phyloP scores from a whole-genome alignment of 176 grass and related monocot genomes.

The Tillandsia fasciculata region DNA sequence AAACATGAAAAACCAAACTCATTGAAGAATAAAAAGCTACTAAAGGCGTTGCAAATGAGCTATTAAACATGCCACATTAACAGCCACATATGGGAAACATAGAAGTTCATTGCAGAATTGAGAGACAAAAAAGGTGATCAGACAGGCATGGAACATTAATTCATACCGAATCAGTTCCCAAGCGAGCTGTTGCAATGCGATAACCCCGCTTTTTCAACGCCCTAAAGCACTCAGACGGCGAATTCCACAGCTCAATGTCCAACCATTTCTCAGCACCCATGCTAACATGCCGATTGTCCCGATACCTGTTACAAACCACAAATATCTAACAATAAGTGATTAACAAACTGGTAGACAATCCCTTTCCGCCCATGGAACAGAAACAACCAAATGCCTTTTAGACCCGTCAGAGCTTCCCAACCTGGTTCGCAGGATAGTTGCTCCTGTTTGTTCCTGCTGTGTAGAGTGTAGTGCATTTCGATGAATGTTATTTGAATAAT shows the following conservation, averaged over 20 bases:
- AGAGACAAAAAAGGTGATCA: not conserved
- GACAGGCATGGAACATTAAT: not conserved
- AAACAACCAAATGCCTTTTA: no score
- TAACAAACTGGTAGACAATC: no score
- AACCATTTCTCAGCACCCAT: constrained; percentile 99
- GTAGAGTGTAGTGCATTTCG: no score
- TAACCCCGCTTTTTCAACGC: constrained; percentile 80
- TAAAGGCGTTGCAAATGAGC: no score
- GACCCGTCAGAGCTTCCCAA: no score
- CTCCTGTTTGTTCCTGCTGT: no score
- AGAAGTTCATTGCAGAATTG: not conserved
- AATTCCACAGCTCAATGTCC: constrained; percentile 92
- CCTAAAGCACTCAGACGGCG: constrained; percentile 61
- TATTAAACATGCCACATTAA: not conserved
- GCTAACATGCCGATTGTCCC: constrained; percentile 94
- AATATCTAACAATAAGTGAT: not conserved
- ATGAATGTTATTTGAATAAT: not conserved
- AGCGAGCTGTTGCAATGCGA: constrained; percentile 73
- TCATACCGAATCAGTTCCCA: constrained; percentile 70
- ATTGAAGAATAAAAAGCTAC: no score
- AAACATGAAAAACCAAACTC: no score
- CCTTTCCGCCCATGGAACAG: no score
- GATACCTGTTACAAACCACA: constrained; percentile 42
- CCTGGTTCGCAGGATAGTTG: no score
- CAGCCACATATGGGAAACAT: not conserved